Conservation (phyloP, 108 stramenopile species). For the Fragilariopsis cylindrus region DNA sequence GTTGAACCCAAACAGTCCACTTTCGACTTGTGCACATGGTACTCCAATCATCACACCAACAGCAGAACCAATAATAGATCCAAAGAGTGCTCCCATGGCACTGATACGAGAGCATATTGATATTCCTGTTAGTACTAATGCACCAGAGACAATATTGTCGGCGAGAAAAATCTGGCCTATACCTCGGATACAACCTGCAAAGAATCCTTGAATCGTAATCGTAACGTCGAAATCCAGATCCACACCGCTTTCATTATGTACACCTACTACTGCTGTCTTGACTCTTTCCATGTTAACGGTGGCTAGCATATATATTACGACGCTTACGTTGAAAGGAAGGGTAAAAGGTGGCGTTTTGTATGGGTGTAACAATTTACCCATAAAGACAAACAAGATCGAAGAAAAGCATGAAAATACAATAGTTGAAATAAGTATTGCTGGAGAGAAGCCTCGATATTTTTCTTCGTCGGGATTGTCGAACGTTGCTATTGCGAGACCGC, state of each 20-base stretch:
- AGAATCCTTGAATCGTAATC: conserved; percentile 30
- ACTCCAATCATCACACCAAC: conserved; percentile 24
- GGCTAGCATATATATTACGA: conserved; percentile 28
- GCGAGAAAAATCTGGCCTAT: conserved; percentile 47
- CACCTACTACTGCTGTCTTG: neutral
- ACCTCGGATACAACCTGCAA: conserved; percentile 39
- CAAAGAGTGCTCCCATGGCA: conserved; percentile 34
- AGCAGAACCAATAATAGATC: conserved; percentile 28
- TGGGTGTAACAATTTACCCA: conserved; percentile 25
- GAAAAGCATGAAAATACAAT: conserved; percentile 29
- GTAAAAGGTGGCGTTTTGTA: conserved; percentile 52
- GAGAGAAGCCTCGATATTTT: neutral
- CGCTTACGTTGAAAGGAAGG: conserved; percentile 40
- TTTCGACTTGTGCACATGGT: conserved; percentile 15
- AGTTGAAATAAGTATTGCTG: conserved; percentile 6
- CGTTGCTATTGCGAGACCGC: conserved; percentile 42
- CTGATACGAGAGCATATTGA: conserved; percentile 36
- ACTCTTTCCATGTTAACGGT: conserved; percentile 20
- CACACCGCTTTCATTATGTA: neutral
- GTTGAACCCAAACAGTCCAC: conserved; percentile 45
- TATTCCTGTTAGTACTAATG: conserved; percentile 30
- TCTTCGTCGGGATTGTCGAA: conserved; percentile 22
- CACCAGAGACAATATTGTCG: conserved; percentile 34
- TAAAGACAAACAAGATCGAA: conserved; percentile 15
- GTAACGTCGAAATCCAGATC: conserved; percentile 7